phyloP scores from a whole-genome alignment of 2,329 filamentous ascomycete genomes.

The Fusarium sambucinum region DNA sequence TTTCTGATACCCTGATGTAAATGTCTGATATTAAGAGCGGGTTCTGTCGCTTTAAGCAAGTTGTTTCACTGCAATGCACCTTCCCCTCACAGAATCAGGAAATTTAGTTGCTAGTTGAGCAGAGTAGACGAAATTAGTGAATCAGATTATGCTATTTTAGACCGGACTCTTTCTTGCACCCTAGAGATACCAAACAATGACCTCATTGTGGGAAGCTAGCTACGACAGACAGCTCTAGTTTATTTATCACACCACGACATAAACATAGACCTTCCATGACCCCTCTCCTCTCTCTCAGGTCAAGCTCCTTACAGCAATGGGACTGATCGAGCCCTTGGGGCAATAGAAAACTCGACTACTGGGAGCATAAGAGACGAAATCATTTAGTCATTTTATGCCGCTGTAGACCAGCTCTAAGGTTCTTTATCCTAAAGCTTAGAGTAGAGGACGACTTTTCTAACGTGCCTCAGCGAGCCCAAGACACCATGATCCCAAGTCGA shows the following conservation, averaged over 20 bases:
- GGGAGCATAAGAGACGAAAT: no score
- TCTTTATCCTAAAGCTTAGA: no score
- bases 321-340: neutral
- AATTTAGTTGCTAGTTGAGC: neutral
- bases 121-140: neutral
- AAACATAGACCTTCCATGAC: neutral
- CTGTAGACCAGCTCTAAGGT: no score
- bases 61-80: no score
- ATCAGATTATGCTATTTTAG: neutral
- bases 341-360: no score
- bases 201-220: conserved; percentile 27
- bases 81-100: neutral
- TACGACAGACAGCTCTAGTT: conserved; percentile 20
- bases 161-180: neutral
- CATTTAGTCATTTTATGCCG: no score
- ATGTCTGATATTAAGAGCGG: no score
- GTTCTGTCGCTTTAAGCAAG: no score
- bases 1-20: no score
- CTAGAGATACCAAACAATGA: conserved; percentile 2
- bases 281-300: neutral
- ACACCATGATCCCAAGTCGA: conserved; percentile 50
- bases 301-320: neutral
- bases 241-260: neutral
- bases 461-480: no score
- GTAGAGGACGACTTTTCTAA: no score